Evolutionary conservation across 2,329 filamentous ascomycete species (phyloP).

Genomic region (Canariomyces notabilis): DNA sequence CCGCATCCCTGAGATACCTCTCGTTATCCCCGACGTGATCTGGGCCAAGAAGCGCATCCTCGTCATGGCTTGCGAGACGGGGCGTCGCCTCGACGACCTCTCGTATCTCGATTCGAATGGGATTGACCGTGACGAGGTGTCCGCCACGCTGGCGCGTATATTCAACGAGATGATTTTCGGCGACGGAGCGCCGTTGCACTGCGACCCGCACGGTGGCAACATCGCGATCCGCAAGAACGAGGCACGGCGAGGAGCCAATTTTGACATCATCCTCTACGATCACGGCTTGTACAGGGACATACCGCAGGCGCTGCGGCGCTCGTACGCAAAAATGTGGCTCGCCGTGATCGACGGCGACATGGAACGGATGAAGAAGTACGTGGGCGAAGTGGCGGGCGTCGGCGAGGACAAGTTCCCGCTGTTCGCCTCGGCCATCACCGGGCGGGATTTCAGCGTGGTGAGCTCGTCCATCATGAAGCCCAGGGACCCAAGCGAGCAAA

Average conservation of each 20-base stretch:
- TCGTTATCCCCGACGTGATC: constrained; percentile 83
- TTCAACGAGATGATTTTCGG: constrained; percentile 99
- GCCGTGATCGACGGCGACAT: constrained; percentile 90
- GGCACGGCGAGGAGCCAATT: constrained; percentile 61
- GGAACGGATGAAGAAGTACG: constrained; percentile 78
- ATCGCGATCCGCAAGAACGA: constrained; percentile 82
- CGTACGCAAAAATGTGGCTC: constrained; percentile 96
- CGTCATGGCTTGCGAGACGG: constrained; percentile 91
- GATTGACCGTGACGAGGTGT: constrained; percentile 94
- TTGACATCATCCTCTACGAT: constrained; percentile 94
- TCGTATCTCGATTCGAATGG: constrained; percentile 76
- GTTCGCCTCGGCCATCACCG: constrained; percentile 94
- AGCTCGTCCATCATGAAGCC: constrained; percentile 52
- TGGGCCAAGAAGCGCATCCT: constrained; percentile 87
- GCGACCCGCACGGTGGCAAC: constrained; percentile 95
- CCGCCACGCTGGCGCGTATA: constrained; percentile 79
- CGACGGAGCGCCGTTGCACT: constrained; percentile 80
- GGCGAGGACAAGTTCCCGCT: constrained; percentile 87
- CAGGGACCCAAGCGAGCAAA: constrained; percentile 72
- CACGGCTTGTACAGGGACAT: constrained; percentile 96
- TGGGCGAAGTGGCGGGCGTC: constrained; percentile 82
- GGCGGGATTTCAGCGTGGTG: constrained; percentile 79
- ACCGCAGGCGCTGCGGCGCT: constrained; percentile 67
- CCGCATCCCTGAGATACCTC: constrained; percentile 65
- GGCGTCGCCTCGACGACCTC: constrained; percentile 82